Evolutionary conservation across 352 stramenopile species (phyloP), one percentile per base, ranked within the genome.

Genomic region (Globisporangium sylvaticum): DNA sequence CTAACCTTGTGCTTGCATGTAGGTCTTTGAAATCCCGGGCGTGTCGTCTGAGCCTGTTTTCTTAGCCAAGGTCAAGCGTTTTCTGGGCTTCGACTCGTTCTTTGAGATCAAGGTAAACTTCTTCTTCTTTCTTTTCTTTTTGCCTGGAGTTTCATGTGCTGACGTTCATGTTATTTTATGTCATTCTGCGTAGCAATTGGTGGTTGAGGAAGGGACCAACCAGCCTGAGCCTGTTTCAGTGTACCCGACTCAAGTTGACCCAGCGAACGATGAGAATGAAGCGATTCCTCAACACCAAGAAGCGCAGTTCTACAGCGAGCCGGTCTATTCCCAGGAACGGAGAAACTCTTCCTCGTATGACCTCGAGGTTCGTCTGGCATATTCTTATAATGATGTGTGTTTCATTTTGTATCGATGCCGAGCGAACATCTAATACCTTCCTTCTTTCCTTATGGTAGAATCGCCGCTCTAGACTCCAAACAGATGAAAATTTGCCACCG

Each of bases 11-110:
- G 29, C 15, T 54, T 69, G 39, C 52, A 6, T 46, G 10, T 69
- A 92, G 77, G 70, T 89, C 0, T 87, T 87, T 67, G 76, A 81
- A 20, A 80, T 87, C 27, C 76, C 74, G 1, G 74, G 78, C 42
- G 75, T 85, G 24, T 82, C 72, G 25, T 69, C 68, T 8, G 77
- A 89, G 25, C 65, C 75, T 37, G 42, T 61, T 4, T 61, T 87
- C 37, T 63, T 83, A 4, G 58, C 57, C 34, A 84, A 85, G 68
- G 66, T 84, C 42, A 87, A 80, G 32, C 70, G 68, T 7, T 92
- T 92, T 44, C 67, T 94, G 12, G 78, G 72, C 1, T 94, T 92
- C 27, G 68, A 92, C 59, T 71, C 66, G 0, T 92, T 89, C 70
- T 91, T 92, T 46, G 81, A 89, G 57, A 83, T 90, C 31, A 73